These are phyloP conservation scores for Puccinia triticina DNA, from an alignment of 1,284 basidiomycete species.

Conservation along the genomic window DNA sequence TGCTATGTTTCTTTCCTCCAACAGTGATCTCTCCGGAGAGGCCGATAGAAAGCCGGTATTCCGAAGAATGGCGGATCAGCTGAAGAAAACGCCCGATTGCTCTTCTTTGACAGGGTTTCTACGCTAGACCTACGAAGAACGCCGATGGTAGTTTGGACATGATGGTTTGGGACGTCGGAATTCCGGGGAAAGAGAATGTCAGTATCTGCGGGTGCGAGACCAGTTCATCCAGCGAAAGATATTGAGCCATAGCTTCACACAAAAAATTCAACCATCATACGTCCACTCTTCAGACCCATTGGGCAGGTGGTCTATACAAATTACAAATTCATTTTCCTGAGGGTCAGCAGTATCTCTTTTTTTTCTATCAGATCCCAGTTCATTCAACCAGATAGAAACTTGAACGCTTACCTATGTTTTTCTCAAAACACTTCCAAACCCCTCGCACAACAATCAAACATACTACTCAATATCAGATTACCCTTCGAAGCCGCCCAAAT, in stretches of 20 bases:
- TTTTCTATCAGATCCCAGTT: neutral
- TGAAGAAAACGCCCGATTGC: neutral
- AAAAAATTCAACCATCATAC: neutral
- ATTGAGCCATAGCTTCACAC: neutral
- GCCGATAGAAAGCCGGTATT: neutral
- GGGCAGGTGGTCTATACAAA: constrained; percentile 95
- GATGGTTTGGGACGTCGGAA: constrained; percentile 93
- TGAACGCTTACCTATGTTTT: neutral
- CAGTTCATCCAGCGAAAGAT: neutral
- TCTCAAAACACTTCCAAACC: neutral
- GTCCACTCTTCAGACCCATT: constrained; percentile 73
- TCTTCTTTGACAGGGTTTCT: constrained; percentile 75
- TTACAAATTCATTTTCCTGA: constrained; percentile 92
- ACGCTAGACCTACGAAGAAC: constrained; percentile 85
- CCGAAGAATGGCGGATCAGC: neutral
- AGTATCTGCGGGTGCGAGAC: constrained; percentile 27
- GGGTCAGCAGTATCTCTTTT: constrained; percentile 53
- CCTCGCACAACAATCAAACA: neutral
- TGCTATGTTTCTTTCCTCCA: neutral
- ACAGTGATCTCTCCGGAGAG: neutral
- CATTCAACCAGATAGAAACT: neutral
- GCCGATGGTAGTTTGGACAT: constrained; percentile 92
- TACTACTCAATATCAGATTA: constrained; percentile 67
- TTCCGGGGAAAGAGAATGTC: constrained; percentile 62
- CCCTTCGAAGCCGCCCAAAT: constrained; percentile 93